Evolutionary conservation across 2,329 filamentous ascomycete genomes (phyloP), one percentile per base, ranked within the genome.

Genomic region (Cytospora leucostoma): DNA sequence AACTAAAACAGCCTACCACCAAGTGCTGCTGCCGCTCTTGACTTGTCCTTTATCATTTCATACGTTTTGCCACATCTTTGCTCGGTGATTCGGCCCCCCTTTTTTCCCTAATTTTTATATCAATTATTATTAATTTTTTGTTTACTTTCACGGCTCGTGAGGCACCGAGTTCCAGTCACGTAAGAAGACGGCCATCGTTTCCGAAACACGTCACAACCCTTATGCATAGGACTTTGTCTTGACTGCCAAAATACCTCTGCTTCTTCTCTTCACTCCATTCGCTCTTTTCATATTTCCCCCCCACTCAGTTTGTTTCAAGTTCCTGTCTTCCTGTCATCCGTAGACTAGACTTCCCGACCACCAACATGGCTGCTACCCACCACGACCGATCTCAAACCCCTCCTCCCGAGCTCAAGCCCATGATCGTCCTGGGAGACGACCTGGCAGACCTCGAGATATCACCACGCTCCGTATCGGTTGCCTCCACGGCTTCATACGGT

Each of bases 361-460:
- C 58, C 66, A 70, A 56, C 65, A 79, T 79, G 77, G 74, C 75
- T 62, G 67, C 75, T 49, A 68, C 71, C 49, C 72, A 73, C 61
- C 71, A 74, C 35, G 70, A 75, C 56, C 82, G 81, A 70, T 79
- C 80, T 68, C 80, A 79, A 64, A 90, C 88, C 40, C 88, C 89
- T n/a, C 85, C 88, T 57, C 86, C 87, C 44, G 86, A 87, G 70
- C 77, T 80, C 19, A 80, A 83, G 19, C 88, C 89, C 7, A 83
- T 82, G n/a, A 80, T 83, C 47, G 86, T 88, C 62, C 79, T 90
- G 63, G 82, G 85, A 49, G 79, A 84, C 50, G 82, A 56, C 50
- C 61, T 66, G 27, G 64, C 65, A 54, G 65, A 82, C 52, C 80
- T 84, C 40, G 78, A 82, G 62, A 80, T 89, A 60, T 82, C 86